These are phyloP conservation scores for Rhododendron griersonianum DNA, from an alignment of 148 eudicot species.

Conservation along the genomic window DNA sequence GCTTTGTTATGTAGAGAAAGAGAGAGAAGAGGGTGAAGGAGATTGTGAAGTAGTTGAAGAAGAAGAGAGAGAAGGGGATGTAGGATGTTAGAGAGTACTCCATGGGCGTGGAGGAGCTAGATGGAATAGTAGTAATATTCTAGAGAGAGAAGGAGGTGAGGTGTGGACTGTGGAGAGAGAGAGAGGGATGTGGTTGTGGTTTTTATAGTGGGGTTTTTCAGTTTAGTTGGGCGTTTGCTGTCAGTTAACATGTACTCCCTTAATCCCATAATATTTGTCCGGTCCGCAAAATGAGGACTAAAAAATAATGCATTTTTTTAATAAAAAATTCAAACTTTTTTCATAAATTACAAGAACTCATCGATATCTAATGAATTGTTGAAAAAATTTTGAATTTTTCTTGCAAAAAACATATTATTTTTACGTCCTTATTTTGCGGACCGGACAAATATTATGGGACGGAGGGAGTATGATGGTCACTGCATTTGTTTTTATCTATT, in stretches of 20 bases:
- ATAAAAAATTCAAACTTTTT: too few relatives aligned
- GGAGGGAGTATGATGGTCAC: too few relatives aligned
- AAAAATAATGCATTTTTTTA: too few relatives aligned
- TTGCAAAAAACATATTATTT: too few relatives aligned
- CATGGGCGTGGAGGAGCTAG: neutral
- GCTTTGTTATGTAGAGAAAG: conserved; percentile 6
- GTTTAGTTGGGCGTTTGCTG: neutral
- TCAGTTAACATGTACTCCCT: neutral
- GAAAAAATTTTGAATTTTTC: too few relatives aligned
- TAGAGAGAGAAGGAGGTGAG: neutral
- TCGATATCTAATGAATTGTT: too few relatives aligned
- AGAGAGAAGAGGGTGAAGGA: conserved; percentile 11
- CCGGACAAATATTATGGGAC: too few relatives aligned
- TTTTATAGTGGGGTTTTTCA: neutral
- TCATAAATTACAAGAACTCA: too few relatives aligned
- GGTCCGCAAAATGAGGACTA: too few relatives aligned
- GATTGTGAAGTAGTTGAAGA: conserved; percentile 2
- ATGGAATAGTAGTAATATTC: neutral
- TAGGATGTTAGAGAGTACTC: neutral
- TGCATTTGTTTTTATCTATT: too few relatives aligned
- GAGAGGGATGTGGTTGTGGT: neutral
- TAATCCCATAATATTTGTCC: too few relatives aligned
- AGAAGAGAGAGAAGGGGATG: conserved; percentile 8
- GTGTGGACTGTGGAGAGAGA: neutral
- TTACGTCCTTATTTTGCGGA: too few relatives aligned